These are phyloP conservation scores for Chlorella sp. DNA, from an alignment of 139 green algal species.

Conservation along the genomic window DNA sequence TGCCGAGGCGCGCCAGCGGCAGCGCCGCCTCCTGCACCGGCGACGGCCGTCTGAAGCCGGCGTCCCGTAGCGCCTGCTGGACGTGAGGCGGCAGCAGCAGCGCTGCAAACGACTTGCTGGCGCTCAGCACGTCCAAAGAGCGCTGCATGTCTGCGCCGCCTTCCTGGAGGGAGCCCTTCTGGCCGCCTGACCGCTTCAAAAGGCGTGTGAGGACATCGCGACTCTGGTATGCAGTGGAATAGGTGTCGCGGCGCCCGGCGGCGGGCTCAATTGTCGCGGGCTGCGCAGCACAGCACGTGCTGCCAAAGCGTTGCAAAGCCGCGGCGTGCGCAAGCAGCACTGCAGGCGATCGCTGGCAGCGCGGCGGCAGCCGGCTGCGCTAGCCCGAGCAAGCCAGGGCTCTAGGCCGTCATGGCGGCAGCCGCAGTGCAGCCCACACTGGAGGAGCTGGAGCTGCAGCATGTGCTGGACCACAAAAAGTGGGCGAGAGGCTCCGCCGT, in stretches of 20 bases:
- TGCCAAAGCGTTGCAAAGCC: no score
- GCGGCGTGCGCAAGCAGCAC: no score
- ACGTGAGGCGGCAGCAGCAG: slow-evolving; percentile 65
- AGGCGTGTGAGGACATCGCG: no score
- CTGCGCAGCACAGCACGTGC: no score
- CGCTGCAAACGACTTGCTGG: slow-evolving; percentile 60
- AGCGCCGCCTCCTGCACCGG: slow-evolving; percentile 80
- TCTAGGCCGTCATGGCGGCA: no score
- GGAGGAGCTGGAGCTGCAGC: slow-evolving; percentile 35
- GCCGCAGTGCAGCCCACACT: not conserved
- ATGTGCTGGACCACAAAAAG: slow-evolving; percentile 37
- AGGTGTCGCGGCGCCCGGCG: no score
- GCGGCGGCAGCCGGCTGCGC: no score
- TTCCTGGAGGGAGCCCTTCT: not conserved
- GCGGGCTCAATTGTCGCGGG: no score
- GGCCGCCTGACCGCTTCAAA: no score
- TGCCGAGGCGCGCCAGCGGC: slow-evolving; percentile 70
- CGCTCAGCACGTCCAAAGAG: slow-evolving; percentile 48
- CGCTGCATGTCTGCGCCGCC: slow-evolving; percentile 9
- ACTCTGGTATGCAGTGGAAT: no score
- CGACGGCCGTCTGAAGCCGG: slow-evolving; percentile 72
- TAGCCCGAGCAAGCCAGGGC: no score
- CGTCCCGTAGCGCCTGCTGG: slow-evolving; percentile 50
- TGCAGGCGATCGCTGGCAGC: no score
- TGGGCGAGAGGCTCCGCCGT: not conserved